Percentiles rank a stretch among this genome's conserved stretches.
Conservation (phyloP, 1,139 yeast genomes). For the Suhomyces bokatorum region DNA sequence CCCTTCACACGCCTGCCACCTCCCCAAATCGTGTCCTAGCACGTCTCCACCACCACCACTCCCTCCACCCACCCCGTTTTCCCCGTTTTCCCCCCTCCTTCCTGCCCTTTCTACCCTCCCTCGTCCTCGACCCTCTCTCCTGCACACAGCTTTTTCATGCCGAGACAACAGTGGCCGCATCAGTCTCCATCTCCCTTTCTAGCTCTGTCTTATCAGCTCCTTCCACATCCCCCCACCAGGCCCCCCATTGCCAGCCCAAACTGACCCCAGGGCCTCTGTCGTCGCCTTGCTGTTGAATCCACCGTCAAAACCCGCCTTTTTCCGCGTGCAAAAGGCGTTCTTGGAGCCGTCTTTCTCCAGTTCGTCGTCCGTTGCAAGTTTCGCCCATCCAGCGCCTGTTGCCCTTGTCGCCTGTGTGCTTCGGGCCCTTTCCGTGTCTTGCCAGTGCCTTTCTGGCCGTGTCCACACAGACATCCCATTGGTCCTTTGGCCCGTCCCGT, state of each 20-base stretch:
- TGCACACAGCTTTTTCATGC: slow-evolving; percentile 10
- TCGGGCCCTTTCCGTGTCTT: background rate
- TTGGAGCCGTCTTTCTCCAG: too few species aligned
- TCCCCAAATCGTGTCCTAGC: too few species aligned
- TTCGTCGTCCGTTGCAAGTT: too few species aligned
- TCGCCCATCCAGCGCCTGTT: too few species aligned
- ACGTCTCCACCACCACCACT: background rate
- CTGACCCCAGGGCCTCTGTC: background rate
- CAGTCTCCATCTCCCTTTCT: slow-evolving; percentile 9
- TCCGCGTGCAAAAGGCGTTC: too few species aligned
- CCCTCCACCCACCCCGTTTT: background rate
- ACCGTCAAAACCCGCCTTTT: too few species aligned
- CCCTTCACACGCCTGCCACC: too few species aligned
- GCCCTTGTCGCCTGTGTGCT: background rate
- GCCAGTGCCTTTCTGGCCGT: too few species aligned
- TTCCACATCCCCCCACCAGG: background rate
- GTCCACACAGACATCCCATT: too few species aligned
- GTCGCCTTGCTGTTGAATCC: too few species aligned
- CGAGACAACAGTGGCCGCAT: slow-evolving; percentile 12
- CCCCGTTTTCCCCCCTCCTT: background rate
- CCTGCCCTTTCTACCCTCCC: background rate
- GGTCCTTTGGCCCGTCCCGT: too few species aligned
- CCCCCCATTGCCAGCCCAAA: slow-evolving; percentile 1
- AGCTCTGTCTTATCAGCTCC: slow-evolving; percentile 7
- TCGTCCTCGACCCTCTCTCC: background rate